Evolutionary conservation across 345 rosid species (phyloP), one percentile per base, ranked within the genome.

Genomic region (Pseudoturritis turrita): DNA sequence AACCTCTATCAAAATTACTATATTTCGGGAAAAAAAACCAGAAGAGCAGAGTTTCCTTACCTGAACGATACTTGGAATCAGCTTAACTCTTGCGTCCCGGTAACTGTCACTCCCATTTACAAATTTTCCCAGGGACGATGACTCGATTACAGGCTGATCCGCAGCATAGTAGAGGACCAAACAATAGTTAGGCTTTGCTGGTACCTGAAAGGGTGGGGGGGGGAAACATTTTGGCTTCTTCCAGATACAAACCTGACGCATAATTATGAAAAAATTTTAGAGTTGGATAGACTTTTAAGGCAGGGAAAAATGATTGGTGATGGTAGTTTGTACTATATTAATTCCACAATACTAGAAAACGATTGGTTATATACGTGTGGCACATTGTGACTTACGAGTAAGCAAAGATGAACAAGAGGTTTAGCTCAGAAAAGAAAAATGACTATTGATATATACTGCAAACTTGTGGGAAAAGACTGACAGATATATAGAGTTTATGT

Each of bases 1-100:
- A 76, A 91, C 98, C 99, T 95, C 99, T 25, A 95, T 70, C 67
- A 95, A 81, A 77, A 95, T 89, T 95, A 89, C 51, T 76, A 26
- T 52, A 22, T 23, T 11, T 35, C 21, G 22, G 50, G n/a, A n/a
- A n/a, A 66, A 64, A 52, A 33, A 25, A 71, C 47, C 8, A 73
- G 36, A 52, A 67, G 39, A 68, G 55, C 44, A 62, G 13, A 45
- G 74, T 44, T 37, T 62, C 26, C 26, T 69, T 84, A 89, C 97
- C 88, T 95, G 96, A 70, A 89, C 85, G 41, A 95, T 91, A 72
- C 97, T 89, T 43, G 97, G 99, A 71, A 95, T 91, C 55, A 95
- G 68, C 78, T 95, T 95, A 80, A 95, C 91, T 80, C 97, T 88
- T 41, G 93, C 73, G 77, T 91, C 97, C 0, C 97, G 87, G 72